phyloP scores from a whole-genome alignment of 2,329 filamentous ascomycete genomes.

The Nothomitra cinnamomea region DNA sequence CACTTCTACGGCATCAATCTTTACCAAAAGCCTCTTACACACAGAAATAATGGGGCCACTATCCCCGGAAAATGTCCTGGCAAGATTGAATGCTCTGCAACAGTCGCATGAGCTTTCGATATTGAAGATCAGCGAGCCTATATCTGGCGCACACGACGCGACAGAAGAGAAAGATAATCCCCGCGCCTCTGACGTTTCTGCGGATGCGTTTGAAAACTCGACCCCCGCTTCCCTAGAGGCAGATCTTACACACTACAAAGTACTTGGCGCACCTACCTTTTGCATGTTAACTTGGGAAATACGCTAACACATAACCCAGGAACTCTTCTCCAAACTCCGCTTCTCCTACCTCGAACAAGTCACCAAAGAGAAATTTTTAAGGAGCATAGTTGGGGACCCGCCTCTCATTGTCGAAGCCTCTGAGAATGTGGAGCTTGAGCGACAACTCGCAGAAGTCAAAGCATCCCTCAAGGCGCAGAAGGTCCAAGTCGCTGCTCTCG shows the following conservation, averaged over 20 bases:
- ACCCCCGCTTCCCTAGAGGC: conserved; percentile 64
- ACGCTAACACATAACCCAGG: conserved; percentile 23
- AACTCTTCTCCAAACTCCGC: conserved; percentile 87
- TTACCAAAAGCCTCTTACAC: neutral
- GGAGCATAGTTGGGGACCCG: conserved; percentile 78
- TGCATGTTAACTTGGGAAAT: too few species aligned
- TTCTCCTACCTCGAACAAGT: conserved; percentile 98
- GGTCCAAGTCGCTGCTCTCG: conserved; percentile 55
- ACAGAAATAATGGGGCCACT: neutral
- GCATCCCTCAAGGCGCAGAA: conserved; percentile 64
- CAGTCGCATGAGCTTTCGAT: conserved; percentile 48
- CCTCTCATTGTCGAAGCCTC: conserved; percentile 67
- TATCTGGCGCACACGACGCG: conserved; percentile 33
- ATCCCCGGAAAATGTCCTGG: neutral
- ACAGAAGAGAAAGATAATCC: conserved; percentile 22
- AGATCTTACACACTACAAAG: conserved; percentile 76
- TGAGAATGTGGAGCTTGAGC: conserved; percentile 67
- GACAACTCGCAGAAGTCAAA: conserved; percentile 53
- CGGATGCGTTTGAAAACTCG: conserved; percentile 43
- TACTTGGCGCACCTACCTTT: too few species aligned
- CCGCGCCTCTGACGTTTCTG: conserved; percentile 57
- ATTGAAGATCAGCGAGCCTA: conserved; percentile 58
- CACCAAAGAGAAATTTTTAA: conserved; percentile 94
- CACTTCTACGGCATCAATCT: neutral
- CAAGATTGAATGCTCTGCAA: neutral